phyloP scores from a whole-genome alignment of 306 rosid genomes.

The Casuarina glauca region DNA sequence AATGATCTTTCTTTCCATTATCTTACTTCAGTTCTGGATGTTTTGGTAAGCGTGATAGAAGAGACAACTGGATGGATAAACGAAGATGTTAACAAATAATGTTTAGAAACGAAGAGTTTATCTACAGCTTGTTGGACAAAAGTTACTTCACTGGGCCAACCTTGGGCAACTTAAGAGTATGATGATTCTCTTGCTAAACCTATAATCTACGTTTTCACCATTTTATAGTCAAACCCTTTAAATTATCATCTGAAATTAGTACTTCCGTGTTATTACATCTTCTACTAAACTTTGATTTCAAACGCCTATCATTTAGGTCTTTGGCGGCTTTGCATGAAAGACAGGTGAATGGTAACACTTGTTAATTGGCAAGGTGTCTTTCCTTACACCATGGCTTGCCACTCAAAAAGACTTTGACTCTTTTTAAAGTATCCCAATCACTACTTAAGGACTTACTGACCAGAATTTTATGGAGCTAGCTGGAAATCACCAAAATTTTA shows the following conservation, averaged over 20 bases:
- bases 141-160: neutral
- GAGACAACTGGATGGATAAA: slow-evolving; percentile 29
- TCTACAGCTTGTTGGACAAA: neutral
- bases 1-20: slow-evolving; percentile 7
- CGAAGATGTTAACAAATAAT: slow-evolving; percentile 8
- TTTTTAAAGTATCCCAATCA: too few relatives aligned
- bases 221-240: too few relatives aligned
- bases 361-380: neutral
- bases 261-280: too few relatives aligned
- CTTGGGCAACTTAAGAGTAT: neutral
- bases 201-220: too few relatives aligned
- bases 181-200: neutral
- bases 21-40: slow-evolving; percentile 1
- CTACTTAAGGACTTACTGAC: too few relatives aligned
- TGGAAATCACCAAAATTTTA: too few relatives aligned
- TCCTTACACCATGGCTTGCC: neutral
- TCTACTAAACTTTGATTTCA: too few relatives aligned
- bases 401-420: too few relatives aligned
- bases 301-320: neutral
- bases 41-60: neutral
- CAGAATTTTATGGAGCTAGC: too few relatives aligned
- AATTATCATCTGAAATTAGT: too few relatives aligned
- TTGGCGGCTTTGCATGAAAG: neutral
- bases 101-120: neutral
- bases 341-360: neutral